Base-by-base conservation (phyloP, 345 rosid species). In the Trapa incisa region DNA sequence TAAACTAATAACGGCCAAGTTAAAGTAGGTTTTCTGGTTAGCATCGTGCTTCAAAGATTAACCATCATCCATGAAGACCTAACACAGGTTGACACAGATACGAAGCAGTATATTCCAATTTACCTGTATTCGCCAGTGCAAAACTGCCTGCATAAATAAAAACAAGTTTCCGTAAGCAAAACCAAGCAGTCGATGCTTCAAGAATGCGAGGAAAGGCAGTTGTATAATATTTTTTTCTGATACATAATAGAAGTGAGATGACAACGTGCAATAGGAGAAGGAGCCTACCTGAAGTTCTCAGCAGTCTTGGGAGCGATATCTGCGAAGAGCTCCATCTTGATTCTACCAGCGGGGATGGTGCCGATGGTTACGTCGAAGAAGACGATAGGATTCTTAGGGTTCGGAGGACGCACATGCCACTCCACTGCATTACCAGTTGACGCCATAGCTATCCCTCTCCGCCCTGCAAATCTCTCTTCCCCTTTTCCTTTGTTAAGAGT, bases 241-340 rank as follows among this genome's bases (percentile, higher is more conserved):
- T 8, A 41, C 43, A 1, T 50, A 33, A 41, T 5, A 7, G 45
- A 65, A 56, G 35, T 15, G 45, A 65, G 47, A n/a, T 15, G 0
- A 2, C 29, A 54, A 0, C 3, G 33, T 61, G 38, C 10, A 64
- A 15, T 16, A 42, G 15, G 54, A 41, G 14, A 56, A 32, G 50
- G n/a, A 29, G 47, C 0, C 39, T 32, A 91, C 93, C 97, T 84
- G 89, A 94, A 94, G 74, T 94, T 94, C 65, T 91, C 97, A 61
- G 97, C 96, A 36, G 97, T 86, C 80, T 82, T 91, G 69, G 97
- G 97, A 47, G 83, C 83, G 63, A 91, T 80, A 68, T 94, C 99
- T 41, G 99, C 91, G 77, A 94, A 94, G 74, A 94, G 96, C 80
- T 94, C 99, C 99, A 91, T 94, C 84, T 91, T 91, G 80, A 89